A percentile compares a stretch with the other conserved stretches of the same genome.
Evolutionary conservation across 2,329 filamentous ascomycete genomes (phyloP).

Genomic region (Amesomyces nigricolor): DNA sequence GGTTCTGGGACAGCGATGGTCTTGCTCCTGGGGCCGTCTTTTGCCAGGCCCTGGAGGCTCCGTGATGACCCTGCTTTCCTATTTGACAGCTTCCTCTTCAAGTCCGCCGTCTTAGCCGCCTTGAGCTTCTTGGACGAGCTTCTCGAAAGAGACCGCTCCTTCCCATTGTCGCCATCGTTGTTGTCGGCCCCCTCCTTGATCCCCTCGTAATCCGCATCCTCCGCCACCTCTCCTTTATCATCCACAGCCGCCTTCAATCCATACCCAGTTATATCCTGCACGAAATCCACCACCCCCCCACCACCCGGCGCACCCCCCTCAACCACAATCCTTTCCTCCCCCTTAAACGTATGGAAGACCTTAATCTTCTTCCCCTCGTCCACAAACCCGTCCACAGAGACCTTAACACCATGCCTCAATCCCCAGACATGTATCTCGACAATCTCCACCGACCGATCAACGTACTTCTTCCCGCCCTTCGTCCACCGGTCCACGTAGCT

Average conservation of each 20-base stretch:
- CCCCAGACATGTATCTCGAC: conserved; percentile 89
- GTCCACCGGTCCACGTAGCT: conserved; percentile 87
- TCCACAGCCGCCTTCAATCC: conserved; percentile 25
- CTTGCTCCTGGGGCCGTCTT: conserved; percentile 24
- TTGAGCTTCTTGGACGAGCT: conserved; percentile 21
- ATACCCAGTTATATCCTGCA: conserved; percentile 49
- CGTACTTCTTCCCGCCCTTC: conserved; percentile 66
- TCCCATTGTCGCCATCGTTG: background rate
- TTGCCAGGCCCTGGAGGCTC: conserved; percentile 19
- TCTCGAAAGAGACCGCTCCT: conserved; percentile 27
- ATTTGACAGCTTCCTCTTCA: conserved; percentile 26
- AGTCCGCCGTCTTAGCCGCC: conserved; percentile 10
- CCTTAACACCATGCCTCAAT: conserved; percentile 77
- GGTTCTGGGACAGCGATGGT: conserved; percentile 27
- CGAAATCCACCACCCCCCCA: conserved; percentile 44
- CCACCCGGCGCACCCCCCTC: conserved; percentile 50
- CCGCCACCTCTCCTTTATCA: conserved; percentile 21
- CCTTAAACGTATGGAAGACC: conserved; percentile 72
- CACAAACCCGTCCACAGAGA: conserved; percentile 76
- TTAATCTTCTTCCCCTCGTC: conserved; percentile 88
- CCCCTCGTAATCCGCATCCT: conserved; percentile 35
- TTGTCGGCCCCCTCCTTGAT: conserved; percentile 5
- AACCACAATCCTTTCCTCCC: conserved; percentile 64
- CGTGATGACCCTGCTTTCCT: conserved; percentile 16
- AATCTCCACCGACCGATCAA: conserved; percentile 78